These are phyloP conservation scores for Aspergillus pseudoglaucus DNA, from an alignment of 2,329 filamentous ascomycete species.

Conservation along the genomic window DNA sequence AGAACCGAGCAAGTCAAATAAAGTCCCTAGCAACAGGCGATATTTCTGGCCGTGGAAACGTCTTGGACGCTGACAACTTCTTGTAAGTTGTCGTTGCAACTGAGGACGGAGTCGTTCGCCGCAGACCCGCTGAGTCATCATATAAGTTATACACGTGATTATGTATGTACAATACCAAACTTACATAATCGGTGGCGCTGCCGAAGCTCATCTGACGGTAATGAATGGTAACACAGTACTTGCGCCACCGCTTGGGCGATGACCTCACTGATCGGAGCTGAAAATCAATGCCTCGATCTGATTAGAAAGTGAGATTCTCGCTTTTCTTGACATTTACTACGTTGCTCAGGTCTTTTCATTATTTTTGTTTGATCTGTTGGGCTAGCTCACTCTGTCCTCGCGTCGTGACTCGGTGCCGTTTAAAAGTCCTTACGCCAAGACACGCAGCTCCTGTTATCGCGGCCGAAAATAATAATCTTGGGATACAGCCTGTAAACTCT, in stretches of 20 bases:
- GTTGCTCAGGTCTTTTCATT: background rate
- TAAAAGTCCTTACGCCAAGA: slow-evolving; percentile 5
- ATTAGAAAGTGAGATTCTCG: background rate
- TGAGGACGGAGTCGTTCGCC: background rate
- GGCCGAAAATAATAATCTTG: background rate
- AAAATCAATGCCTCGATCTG: slow-evolving; percentile 5
- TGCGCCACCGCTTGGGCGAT: slow-evolving; percentile 11
- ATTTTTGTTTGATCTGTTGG: background rate
- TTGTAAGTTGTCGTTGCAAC: too few species aligned
- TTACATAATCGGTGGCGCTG: background rate
- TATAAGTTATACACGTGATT: background rate
- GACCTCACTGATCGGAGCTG: slow-evolving; percentile 17
- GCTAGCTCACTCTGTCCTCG: background rate
- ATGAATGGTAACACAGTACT: slow-evolving; percentile 3
- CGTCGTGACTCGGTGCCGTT: background rate
- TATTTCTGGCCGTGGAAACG: background rate
- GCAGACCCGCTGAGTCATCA: background rate
- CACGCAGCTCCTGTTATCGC: background rate
- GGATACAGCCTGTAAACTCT: background rate
- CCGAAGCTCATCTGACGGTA: background rate
- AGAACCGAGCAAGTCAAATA: background rate
- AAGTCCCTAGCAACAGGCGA: background rate
- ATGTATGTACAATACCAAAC: background rate
- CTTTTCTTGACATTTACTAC: background rate
- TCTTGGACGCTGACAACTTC: background rate